These are phyloP conservation scores for Aegilops speltoides DNA, from an alignment of 176 grass and related monocot genomes.

Conservation along the genomic window DNA sequence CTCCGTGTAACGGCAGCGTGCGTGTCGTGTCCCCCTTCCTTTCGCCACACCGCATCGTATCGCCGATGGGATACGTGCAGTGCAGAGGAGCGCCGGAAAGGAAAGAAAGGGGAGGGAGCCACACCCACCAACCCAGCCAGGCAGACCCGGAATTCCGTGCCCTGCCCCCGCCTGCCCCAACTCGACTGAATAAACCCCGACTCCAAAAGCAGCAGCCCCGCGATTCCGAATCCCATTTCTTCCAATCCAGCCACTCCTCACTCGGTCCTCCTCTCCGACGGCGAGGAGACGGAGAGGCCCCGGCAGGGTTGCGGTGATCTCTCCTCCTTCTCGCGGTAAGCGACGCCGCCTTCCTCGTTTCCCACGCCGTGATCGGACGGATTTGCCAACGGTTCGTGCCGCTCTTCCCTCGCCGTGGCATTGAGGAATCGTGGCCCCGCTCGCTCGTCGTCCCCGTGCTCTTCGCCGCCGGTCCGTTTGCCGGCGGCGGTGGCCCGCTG, in stretches of 20 bases:
- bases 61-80: neutral
- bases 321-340: neutral
- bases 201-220: neutral
- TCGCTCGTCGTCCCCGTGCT: neutral
- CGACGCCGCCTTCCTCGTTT: neutral
- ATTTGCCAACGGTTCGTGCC: neutral
- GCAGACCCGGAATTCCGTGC: neutral
- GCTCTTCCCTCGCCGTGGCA: neutral
- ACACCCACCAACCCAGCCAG: neutral
- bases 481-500: neutral
- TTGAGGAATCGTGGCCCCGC: neutral
- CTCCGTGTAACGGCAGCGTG: neutral
- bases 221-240: neutral
- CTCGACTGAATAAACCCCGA: neutral
- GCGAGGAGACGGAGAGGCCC: neutral
- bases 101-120: neutral
- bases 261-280: neutral
- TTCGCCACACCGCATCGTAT: neutral
- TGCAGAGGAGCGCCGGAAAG: neutral
- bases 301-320: neutral
- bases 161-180: neutral
- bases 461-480: neutral
- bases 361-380: neutral
- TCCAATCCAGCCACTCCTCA: neutral
- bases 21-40: too few relatives aligned